These are phyloP conservation scores for Talaromyces sp. DNA, from an alignment of 2,329 filamentous ascomycete species.

Conservation along the genomic window DNA sequence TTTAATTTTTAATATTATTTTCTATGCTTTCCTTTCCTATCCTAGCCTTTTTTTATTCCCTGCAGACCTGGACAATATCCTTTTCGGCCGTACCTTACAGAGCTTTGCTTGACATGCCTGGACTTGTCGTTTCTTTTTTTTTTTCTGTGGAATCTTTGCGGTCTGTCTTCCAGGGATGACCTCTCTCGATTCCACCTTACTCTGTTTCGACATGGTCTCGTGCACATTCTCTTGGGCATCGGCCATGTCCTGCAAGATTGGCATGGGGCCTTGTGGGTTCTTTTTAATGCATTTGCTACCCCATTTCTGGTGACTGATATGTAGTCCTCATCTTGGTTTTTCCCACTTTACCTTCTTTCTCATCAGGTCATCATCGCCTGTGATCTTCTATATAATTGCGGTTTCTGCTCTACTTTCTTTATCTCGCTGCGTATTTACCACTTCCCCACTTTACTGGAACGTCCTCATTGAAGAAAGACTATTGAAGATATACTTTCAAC, in stretches of 20 bases:
- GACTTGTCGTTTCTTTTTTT: conserved; percentile 26
- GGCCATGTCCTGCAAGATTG: conserved; percentile 25
- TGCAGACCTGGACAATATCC: conserved; percentile 22
- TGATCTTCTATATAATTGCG: background rate
- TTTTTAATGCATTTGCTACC: conserved; percentile 29
- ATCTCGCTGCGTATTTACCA: background rate
- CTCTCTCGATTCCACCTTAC: conserved; percentile 24
- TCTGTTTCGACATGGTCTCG: conserved; percentile 33
- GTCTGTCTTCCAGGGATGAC: conserved; percentile 28
- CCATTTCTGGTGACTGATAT: conserved; percentile 9
- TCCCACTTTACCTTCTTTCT: too few species aligned
- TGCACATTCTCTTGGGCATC: conserved; percentile 31
- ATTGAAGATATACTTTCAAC: background rate
- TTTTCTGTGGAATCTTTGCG: conserved; percentile 31
- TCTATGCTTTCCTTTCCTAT: background rate
- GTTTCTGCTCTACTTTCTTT: background rate
- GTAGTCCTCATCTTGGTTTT: background rate
- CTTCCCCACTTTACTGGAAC: background rate
- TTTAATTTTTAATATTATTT: background rate
- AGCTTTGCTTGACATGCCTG: conserved; percentile 22
- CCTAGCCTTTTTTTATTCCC: conserved; percentile 18
- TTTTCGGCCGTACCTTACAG: conserved; percentile 29
- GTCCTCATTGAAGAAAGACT: background rate
- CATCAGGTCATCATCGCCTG: background rate
- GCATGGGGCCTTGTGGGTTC: conserved; percentile 15